Base-by-base conservation (phyloP, 164 flowering plant species). In the grape (Vitis vinifera) region DNA sequence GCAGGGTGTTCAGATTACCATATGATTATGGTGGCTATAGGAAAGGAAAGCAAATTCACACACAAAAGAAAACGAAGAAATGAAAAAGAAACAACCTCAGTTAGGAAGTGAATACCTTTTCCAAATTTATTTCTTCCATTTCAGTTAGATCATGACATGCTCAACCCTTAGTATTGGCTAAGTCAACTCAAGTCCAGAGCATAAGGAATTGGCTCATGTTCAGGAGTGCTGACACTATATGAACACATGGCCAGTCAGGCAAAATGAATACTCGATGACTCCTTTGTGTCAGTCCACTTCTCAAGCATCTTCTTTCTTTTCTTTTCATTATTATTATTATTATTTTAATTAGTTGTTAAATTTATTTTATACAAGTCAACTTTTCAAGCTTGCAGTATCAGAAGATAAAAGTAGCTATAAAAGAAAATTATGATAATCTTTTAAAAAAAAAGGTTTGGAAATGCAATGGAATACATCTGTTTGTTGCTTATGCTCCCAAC, bases 401-500 rank as follows among this genome's bases (percentile, higher is more conserved):
- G 44, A 37, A 37, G 44, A 37, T 4, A 15, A 53, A 53, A 53
- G 15, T 53, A 4, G 15, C 17, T 2, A 53, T 53, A 5, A 53
- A 53, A 53, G 56, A 13, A 53, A 23, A 23, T 23, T 13, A 14
- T 53, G 14, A 13, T 53, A 13, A 13, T 13, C n/a, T 17, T 17
- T 2, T 65, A 2, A 10, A 8, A 65, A 65, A 51, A 65, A 23
- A 23, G 8, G 56, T 3, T 53, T 53, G 56, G n/a, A 53, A 13
- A 48, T 48, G 27, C 10, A 16, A 27, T 52, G 49, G 10, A 63
- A 4, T 11, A 16, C 53, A 44, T 44, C 2, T 57, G 27, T 23
- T 23, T 65, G 65, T 63, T 58, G 69, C 69, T 69, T 69, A 47
- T 37, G 11, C 11, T 56, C 17, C 59, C 52, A 57, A 51, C 11